phyloP scores from a whole-genome alignment of 495 filamentous ascomycete genomes.

The Zalerion maritima region DNA sequence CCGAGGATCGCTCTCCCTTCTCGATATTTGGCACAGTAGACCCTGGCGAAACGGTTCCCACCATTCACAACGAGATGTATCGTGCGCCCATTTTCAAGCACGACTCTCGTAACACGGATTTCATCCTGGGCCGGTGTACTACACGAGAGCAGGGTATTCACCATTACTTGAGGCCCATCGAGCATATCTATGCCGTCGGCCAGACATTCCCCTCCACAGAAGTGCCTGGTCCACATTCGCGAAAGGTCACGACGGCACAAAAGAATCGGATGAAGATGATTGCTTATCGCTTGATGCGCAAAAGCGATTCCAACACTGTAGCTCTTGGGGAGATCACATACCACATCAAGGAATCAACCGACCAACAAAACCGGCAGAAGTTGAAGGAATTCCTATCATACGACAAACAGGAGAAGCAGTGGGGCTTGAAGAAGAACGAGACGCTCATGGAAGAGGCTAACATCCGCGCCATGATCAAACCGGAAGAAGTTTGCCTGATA shows the following conservation, averaged over 20 bases:
- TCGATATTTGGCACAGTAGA: conserved; percentile 87
- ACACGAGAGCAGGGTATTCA: conserved; percentile 57
- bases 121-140: conserved; percentile 66
- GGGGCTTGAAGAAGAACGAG: conserved; percentile 61
- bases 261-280: conserved; percentile 96
- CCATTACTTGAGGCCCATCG: conserved; percentile 75
- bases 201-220: conserved; percentile 85
- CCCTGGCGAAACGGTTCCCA: conserved; percentile 73
- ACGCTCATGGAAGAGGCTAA: conserved; percentile 58
- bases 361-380: conserved; percentile 90
- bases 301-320: conserved; percentile 51
- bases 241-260: conserved; percentile 83
- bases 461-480: conserved; percentile 75
- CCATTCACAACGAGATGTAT: conserved; percentile 90
- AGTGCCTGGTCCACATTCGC: conserved; percentile 81
- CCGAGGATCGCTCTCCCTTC: conserved; percentile 91
- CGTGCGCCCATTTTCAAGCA: conserved; percentile 88
- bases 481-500: conserved; percentile 84
- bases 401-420: conserved; percentile 67
- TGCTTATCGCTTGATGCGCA: conserved; percentile 68
- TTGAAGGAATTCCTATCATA: conserved; percentile 92
- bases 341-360: conserved; percentile 78
- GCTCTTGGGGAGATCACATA: conserved; percentile 66
- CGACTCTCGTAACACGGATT: conserved; percentile 61
- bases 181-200: conserved; percentile 77